phyloP scores from a whole-genome alignment of 2,329 filamentous ascomycete species.

The Iodosphaeria phyllophila region DNA sequence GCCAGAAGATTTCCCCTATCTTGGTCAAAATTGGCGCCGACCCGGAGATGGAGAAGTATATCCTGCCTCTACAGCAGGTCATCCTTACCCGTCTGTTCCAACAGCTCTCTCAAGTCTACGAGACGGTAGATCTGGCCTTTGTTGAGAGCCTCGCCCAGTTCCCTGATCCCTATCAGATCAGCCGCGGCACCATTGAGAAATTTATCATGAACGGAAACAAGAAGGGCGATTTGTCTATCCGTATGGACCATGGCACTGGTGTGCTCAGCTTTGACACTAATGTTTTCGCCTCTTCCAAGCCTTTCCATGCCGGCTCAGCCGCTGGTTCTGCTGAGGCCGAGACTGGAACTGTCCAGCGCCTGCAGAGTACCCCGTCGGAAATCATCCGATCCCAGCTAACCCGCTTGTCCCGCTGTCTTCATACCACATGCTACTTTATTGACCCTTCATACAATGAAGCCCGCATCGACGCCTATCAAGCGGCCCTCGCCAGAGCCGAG shows the following conservation, averaged over 20 bases:
- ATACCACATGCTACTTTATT: conserved; percentile 88
- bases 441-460: conserved; percentile 76
- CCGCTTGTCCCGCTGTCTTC: conserved; percentile 76
- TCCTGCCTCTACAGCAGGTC: conserved; percentile 89
- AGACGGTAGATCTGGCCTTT: conserved; percentile 87
- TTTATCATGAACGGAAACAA: conserved; percentile 99
- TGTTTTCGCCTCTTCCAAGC: conserved; percentile 93
- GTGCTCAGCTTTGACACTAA: conserved; percentile 95
- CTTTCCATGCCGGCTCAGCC: conserved; percentile 65
- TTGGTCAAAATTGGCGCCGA: conserved; percentile 84
- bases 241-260: conserved; percentile 87
- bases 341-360: conserved; percentile 68
- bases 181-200: conserved; percentile 83
- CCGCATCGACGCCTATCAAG: conserved; percentile 59
- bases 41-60: conserved; percentile 93
- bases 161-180: conserved; percentile 90
- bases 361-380: conserved; percentile 94
- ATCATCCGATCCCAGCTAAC: conserved; percentile 92
- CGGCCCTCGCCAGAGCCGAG: conserved; percentile 64
- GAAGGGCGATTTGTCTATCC: conserved; percentile 94
- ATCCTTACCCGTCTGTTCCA: conserved; percentile 97
- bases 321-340: conserved; percentile 80
- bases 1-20: conserved; percentile 97
- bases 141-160: conserved; percentile 89
- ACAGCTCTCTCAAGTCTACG: conserved; percentile 96